These are phyloP conservation scores for Gossypium gossypioides DNA, from an alignment of 441 rosid genomes.

Conservation along the genomic window DNA sequence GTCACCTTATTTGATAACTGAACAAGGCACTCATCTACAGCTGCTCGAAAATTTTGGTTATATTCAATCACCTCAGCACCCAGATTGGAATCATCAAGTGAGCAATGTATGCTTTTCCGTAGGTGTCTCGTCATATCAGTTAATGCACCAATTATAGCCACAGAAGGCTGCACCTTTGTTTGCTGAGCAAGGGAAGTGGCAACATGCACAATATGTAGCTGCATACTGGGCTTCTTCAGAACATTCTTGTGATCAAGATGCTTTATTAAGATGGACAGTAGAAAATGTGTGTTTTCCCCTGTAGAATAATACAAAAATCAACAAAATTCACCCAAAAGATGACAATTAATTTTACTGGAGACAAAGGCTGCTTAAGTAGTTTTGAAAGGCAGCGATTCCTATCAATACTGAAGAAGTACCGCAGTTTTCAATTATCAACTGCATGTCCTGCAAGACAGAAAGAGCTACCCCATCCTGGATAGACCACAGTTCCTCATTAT, in stretches of 20 bases:
- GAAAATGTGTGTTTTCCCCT: slow-evolving; percentile 46
- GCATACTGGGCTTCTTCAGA: slow-evolving; percentile 47
- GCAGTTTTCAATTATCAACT: slow-evolving; percentile 45
- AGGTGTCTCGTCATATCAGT: slow-evolving; percentile 80
- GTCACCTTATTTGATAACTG: slow-evolving; percentile 67
- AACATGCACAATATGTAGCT: slow-evolving; percentile 40
- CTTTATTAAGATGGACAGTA: slow-evolving; percentile 47
- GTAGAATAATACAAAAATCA: slow-evolving; percentile 14
- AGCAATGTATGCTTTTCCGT: slow-evolving; percentile 58
- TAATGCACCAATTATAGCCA: slow-evolving; percentile 63
- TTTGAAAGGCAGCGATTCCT: slow-evolving; percentile 6
- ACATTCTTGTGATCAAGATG: slow-evolving; percentile 56
- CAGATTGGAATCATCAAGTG: slow-evolving; percentile 48
- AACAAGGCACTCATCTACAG: slow-evolving; percentile 76
- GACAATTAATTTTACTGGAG: not conserved
- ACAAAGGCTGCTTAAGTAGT: slow-evolving; percentile 1
- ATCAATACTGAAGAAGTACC: slow-evolving; percentile 20
- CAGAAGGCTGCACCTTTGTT: slow-evolving; percentile 48
- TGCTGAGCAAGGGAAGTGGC: slow-evolving; percentile 45
- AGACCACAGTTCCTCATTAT: slow-evolving; percentile 47
- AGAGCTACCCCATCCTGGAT: slow-evolving; percentile 48
- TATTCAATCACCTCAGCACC: slow-evolving; percentile 58
- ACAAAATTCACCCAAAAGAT: slow-evolving; percentile 2
- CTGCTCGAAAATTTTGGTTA: slow-evolving; percentile 53
- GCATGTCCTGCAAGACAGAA: slow-evolving; percentile 44